Evolutionary conservation across 176 grass and related monocot genomes (phyloP), one percentile per base, ranked within the genome.

Genomic region (Elymus sibiricus): DNA sequence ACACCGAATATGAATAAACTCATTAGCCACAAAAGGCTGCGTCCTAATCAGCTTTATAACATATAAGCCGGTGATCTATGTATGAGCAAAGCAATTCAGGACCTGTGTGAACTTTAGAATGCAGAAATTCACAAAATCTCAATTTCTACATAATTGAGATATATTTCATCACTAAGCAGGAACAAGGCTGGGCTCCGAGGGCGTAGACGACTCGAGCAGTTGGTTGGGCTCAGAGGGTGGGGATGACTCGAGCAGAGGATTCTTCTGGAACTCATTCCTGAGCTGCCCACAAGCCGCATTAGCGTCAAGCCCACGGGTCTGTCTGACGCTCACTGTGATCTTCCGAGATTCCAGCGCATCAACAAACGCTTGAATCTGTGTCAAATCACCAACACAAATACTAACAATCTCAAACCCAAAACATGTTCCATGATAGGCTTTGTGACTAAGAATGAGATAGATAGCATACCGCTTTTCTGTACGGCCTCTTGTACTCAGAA

Each of bases 221-320:
- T 88, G 68, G 63, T 34, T 78, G 25, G 86, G 77, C 65, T 92
- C 88, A 24, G 43, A 62, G 12, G 83, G 46, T 14, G 17, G 14
- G 4, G 83, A 46, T 0, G 84, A 24, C 8, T 94, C 91, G 4
- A 90, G 67, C 44, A 95, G 40, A 2, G 96, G 93, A 72, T 84
- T 92, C 88, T 98, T 94, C 53, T 98, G 96, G 70, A 95, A 94
- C 64, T 92, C 88, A 61, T 98, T 98, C 59, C 93, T 93, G 38
- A 98, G 90, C 76, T 98, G 96, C 21, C 96, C 96, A 74, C 96
- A 98, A 2, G 96, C 96, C 11, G 96, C 96, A 82, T 95, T 95
- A 34, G 93, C 96, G 80, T 98, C 96, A 29, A 98, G 96, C 77
- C 96, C 96, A 13, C 93, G 86, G 25, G 93, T 98, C 32, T 94